Evolutionary conservation across 768 basidiomycete species (phyloP).

Genomic region (Calocybe gangraenosa): DNA sequence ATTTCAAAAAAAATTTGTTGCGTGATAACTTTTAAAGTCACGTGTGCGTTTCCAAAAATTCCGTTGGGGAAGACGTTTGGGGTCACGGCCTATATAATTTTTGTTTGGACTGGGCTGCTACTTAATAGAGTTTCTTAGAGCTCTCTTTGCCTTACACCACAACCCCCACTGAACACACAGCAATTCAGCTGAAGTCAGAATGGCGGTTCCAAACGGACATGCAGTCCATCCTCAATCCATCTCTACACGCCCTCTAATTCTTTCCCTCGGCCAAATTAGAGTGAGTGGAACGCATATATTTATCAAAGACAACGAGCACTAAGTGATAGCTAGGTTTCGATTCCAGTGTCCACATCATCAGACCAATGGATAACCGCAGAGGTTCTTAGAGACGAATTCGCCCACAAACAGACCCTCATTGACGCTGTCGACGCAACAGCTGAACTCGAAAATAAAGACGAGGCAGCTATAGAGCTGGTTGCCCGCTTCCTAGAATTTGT

Average conservation of each 20-base stretch:
- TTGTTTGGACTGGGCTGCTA: constrained; percentile 20
- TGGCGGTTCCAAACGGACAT: constrained; percentile 37
- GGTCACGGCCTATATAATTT: constrained; percentile 33
- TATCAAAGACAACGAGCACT: constrained; percentile 4
- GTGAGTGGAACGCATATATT: constrained; percentile 29
- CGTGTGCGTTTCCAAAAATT: constrained; percentile 31
- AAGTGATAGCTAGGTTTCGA: constrained; percentile 53
- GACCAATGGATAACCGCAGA: constrained; percentile 94
- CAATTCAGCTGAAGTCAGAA: constrained; percentile 22
- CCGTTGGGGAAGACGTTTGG: constrained; percentile 43
- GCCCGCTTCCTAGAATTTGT: constrained; percentile 82
- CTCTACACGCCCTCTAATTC: constrained; percentile 44
- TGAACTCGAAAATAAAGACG: constrained; percentile 49
- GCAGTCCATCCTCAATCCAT: constrained; percentile 31
- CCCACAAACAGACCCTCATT: constrained; percentile 54
- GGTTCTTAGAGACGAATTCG: constrained; percentile 86
- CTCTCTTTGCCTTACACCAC: constrained; percentile 15
- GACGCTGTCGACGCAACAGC: constrained; percentile 52
- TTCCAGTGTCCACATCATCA: constrained; percentile 77
- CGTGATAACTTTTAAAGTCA: too few species aligned
- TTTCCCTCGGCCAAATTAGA: constrained; percentile 47
- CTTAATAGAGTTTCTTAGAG: constrained; percentile 19
- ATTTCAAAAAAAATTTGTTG: too few species aligned
- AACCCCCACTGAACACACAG: constrained; percentile 17
- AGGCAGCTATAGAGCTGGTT: constrained; percentile 73